These are phyloP conservation scores for Pythium pyrilobum DNA, from an alignment of 352 stramenopile genomes.

Conservation along the genomic window DNA sequence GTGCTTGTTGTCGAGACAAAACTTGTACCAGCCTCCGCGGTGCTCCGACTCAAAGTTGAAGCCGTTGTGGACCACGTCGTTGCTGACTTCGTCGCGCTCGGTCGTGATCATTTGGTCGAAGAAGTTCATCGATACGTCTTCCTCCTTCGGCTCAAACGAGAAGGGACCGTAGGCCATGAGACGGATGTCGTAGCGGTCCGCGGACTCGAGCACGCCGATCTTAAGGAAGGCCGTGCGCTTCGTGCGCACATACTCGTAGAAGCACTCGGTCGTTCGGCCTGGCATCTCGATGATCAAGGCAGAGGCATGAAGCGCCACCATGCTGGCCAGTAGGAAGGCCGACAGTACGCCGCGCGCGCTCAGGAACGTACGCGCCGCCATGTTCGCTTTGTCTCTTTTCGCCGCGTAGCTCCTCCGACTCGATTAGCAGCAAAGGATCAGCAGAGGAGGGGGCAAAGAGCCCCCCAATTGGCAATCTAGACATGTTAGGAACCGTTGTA, in stretches of 20 bases:
- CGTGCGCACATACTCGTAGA: conserved; percentile 81
- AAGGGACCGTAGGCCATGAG: conserved; percentile 74
- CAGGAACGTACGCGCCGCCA: conserved; percentile 5
- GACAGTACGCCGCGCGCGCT: conserved; percentile 9
- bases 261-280: conserved; percentile 57
- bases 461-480: no score
- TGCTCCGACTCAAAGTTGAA: conserved; percentile 87
- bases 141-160: conserved; percentile 33
- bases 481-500: no score
- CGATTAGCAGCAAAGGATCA: conserved; percentile 3
- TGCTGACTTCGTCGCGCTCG: conserved; percentile 50
- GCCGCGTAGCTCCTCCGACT: conserved; percentile 3
- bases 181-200: conserved; percentile 69
- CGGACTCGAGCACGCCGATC: conserved; percentile 69
- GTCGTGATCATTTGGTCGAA: conserved; percentile 74
- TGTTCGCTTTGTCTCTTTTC: neutral
- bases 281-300: conserved; percentile 60
- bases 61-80: conserved; percentile 79
- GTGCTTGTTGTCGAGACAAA: conserved; percentile 77
- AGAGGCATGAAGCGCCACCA: conserved; percentile 18
- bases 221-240: conserved; percentile 84
- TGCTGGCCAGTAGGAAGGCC: conserved; percentile 19
- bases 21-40: conserved; percentile 82
- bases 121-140: conserved; percentile 55
- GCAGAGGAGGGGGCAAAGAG: no score